Evolutionary conservation across 345 rosid genomes (phyloP), one percentile per base, ranked within the genome.

Genomic region (Draba incana): DNA sequence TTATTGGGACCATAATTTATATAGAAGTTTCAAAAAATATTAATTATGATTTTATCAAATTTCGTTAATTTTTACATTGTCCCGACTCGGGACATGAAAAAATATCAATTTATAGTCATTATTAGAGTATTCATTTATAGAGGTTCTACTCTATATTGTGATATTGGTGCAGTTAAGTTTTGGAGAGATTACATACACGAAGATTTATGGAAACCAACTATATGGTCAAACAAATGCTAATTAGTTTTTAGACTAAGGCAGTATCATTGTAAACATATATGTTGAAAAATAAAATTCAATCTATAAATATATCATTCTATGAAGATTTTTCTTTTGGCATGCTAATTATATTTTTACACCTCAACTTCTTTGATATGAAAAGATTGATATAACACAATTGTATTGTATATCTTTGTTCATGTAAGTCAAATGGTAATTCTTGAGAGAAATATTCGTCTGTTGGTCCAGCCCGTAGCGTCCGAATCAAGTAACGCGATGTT

Each of bases 191-290:
- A 20, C 20, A 20, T 20, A 20, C 56, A 57, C 3, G 3, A 15
- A 35, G 16, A 57, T 57, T 38, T 33, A 39, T 49, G 42, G 74
- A 69, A 69, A 56, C 15, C 3, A 33, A 50, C 45, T 43, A 60
- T 20, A 14, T 71, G 48, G 75, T 71, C 75, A 62, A 71, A 71
- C 62, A 62, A 3, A 57, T 24, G n/a, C 23, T 68, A 35, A 0
- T 35, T 33, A 33, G 37, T 6, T 33, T 33, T 33, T 16, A 49
- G 25, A 30, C 20, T 49, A 20, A 16, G 1, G 24, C 3, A 47
- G 47, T 5, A n/a, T 38, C 12, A 56, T 24, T 33, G 39, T 6
- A 48, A 35, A 35, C 5, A 35, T 35, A 35, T 35, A 35, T 35
- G 39, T 35, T 35, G 39, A 35, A 10, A 8, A 35, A 35, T 10